Evolutionary conservation across 306 rosid species (phyloP).

Genomic region (Vicia sativa): DNA sequence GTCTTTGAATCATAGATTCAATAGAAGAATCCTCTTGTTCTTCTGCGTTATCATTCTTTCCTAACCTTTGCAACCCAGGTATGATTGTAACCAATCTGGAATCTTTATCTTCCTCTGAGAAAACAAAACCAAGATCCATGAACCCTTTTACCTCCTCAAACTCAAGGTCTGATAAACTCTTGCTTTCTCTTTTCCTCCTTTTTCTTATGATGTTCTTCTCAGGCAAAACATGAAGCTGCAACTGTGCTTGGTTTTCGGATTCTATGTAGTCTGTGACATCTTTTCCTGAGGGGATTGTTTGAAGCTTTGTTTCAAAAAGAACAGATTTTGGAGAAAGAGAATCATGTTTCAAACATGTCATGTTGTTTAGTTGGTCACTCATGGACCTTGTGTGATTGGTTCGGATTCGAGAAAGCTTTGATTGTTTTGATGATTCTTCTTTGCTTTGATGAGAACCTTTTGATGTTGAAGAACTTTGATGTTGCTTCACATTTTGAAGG

Average conservation of each 20-base stretch:
- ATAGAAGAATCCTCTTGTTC: conserved; percentile 35
- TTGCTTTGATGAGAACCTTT: conserved; percentile 37
- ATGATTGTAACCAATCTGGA: conserved; percentile 76
- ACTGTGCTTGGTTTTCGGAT: conserved; percentile 28
- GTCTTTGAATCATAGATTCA: conserved; percentile 55
- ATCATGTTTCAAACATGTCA: conserved; percentile 44
- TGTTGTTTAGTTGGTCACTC: conserved; percentile 66
- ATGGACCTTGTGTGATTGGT: conserved; percentile 56
- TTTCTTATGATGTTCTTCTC: conserved; percentile 35
- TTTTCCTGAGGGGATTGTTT: conserved; percentile 57
- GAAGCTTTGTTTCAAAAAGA: conserved; percentile 49
- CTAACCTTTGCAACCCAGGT: conserved; percentile 84
- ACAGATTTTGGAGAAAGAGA: conserved; percentile 56
- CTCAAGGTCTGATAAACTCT: conserved; percentile 85
- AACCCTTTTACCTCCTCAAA: conserved; percentile 88
- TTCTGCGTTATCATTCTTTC: conserved; percentile 40
- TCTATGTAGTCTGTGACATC: conserved; percentile 43
- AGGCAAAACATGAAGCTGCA: conserved; percentile 31
- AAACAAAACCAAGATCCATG: conserved; percentile 88
- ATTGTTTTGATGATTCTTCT: conserved; percentile 36
- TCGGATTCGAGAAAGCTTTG: conserved; percentile 40
- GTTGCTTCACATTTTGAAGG: conserved; percentile 40
- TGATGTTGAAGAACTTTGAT: conserved; percentile 27
- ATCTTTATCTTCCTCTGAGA: conserved; percentile 75
- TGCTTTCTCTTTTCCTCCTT: conserved; percentile 51